phyloP scores from a whole-genome alignment of 345 rosid species.

The Boechera stricta region DNA sequence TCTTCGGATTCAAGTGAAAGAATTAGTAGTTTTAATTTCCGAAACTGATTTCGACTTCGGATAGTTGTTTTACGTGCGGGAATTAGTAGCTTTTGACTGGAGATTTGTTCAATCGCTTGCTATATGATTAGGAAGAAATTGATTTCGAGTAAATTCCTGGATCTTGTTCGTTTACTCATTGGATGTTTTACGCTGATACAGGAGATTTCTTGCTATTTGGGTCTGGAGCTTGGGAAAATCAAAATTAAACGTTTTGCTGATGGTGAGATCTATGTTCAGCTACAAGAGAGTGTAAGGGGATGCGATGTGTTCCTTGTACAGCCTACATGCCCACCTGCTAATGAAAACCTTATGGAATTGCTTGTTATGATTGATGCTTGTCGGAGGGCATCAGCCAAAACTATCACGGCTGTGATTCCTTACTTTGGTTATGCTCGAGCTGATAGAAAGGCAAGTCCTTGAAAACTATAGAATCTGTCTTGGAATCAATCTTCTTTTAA shows the following conservation, averaged over 20 bases:
- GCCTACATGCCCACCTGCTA: conserved; percentile 97
- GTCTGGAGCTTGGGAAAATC: conserved; percentile 88
- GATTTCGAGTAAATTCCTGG: not conserved
- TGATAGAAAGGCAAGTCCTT: conserved; percentile 81
- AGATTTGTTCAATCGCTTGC: not conserved
- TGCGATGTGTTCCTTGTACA: conserved; percentile 97
- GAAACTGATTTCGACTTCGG: not conserved
- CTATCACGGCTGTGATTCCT: conserved; percentile 92
- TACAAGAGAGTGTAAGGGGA: conserved; percentile 98
- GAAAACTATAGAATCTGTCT: not conserved
- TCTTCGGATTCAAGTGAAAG: not conserved
- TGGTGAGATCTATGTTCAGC: conserved; percentile 95
- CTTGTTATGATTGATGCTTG: conserved; percentile 97
- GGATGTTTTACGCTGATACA: conserved; percentile 30
- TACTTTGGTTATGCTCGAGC: conserved; percentile 99
- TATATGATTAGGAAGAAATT: not conserved
- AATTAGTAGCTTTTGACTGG: not conserved
- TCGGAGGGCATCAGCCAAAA: conserved; percentile 93
- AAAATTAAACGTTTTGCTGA: conserved; percentile 94
- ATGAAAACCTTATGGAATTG: conserved; percentile 98
- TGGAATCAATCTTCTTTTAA: not conserved
- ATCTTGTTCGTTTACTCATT: not conserved
- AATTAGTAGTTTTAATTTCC: not conserved
- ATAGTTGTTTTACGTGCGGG: not conserved
- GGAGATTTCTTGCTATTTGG: conserved; percentile 98